These are phyloP conservation scores for Phytophthora litchii DNA, from an alignment of 352 stramenopile genomes.

Conservation along the genomic window DNA sequence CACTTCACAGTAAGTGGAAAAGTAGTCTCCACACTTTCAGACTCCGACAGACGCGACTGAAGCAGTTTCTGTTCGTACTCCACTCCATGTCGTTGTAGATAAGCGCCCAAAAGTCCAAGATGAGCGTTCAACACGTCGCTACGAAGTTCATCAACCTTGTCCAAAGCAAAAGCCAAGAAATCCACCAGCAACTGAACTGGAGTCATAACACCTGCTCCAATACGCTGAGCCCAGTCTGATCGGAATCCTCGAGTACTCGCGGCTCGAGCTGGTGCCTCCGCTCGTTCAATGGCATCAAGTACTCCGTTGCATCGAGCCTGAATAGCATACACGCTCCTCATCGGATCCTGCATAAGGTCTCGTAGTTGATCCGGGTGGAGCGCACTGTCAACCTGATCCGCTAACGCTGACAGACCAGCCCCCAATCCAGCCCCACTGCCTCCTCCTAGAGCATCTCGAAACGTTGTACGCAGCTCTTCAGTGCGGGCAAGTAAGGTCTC, in stretches of 20 bases:
- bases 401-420: slow-evolving; percentile 27
- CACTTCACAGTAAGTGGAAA: slow-evolving; percentile 60
- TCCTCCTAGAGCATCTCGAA: slow-evolving; percentile 42
- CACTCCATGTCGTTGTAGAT: slow-evolving; percentile 62
- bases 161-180: slow-evolving; percentile 68
- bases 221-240: slow-evolving; percentile 31
- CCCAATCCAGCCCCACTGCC: slow-evolving; percentile 31
- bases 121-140: slow-evolving; percentile 69
- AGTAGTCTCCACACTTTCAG: slow-evolving; percentile 18
- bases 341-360: slow-evolving; percentile 43
- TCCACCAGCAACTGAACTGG: slow-evolving; percentile 49
- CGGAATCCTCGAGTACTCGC: slow-evolving; percentile 52
- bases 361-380: slow-evolving; percentile 39
- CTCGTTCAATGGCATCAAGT: slow-evolving; percentile 48
- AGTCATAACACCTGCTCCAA: slow-evolving; percentile 25
- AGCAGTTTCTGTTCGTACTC: slow-evolving; percentile 72
- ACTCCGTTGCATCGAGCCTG: slow-evolving; percentile 49
- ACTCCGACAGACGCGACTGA: slow-evolving; percentile 35
- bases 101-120: slow-evolving; percentile 53
- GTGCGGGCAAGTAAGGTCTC: slow-evolving; percentile 49
- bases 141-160: slow-evolving; percentile 72
- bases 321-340: slow-evolving; percentile 37
- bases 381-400: slow-evolving; percentile 45
- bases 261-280: slow-evolving; percentile 59
- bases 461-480: slow-evolving; percentile 55